Evolutionary conservation across 371 early-diverging fungal species (phyloP).

Genomic region (Mucor piriformis): DNA sequence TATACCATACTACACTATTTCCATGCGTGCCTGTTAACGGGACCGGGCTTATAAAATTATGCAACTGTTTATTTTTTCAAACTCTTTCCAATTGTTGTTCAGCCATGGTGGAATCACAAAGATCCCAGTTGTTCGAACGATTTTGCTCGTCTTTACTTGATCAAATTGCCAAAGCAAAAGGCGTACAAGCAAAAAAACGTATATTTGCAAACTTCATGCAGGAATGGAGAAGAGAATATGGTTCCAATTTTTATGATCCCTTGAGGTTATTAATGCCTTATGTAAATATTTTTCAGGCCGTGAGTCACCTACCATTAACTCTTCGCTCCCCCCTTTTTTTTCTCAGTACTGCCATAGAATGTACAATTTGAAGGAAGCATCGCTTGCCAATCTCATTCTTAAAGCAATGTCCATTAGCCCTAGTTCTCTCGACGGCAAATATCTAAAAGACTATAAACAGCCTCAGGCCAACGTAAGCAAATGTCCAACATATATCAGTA

Average conservation of each 20-base stretch:
- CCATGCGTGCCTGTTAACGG: no score
- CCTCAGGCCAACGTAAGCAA: background rate
- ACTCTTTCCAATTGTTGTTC: background rate
- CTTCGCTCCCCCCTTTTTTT: no score
- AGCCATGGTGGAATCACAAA: background rate
- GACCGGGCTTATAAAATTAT: no score
- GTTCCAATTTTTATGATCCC: slow-evolving; percentile 54
- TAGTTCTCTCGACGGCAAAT: slow-evolving; percentile 55
- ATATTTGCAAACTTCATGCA: slow-evolving; percentile 28
- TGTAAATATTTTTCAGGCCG: slow-evolving; percentile 30
- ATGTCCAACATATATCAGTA: background rate
- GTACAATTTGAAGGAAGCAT: slow-evolving; percentile 71
- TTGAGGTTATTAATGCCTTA: slow-evolving; percentile 70
- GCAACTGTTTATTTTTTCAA: background rate
- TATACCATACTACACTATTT: no score
- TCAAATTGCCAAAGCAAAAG: slow-evolving; percentile 2
- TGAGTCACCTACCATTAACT: no score
- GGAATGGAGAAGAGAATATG: slow-evolving; percentile 52
- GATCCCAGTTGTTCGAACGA: background rate
- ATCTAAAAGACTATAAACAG: slow-evolving; percentile 61
- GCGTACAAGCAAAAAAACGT: slow-evolving; percentile 31
- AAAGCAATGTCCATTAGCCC: slow-evolving; percentile 58
- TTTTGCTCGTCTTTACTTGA: slow-evolving; percentile 2
- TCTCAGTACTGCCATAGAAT: slow-evolving; percentile 32
- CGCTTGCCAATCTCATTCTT: slow-evolving; percentile 65